Evolutionary conservation across 805 yeast species (phyloP).

Genomic region (Wickerhamomyces chaumierensis): DNA sequence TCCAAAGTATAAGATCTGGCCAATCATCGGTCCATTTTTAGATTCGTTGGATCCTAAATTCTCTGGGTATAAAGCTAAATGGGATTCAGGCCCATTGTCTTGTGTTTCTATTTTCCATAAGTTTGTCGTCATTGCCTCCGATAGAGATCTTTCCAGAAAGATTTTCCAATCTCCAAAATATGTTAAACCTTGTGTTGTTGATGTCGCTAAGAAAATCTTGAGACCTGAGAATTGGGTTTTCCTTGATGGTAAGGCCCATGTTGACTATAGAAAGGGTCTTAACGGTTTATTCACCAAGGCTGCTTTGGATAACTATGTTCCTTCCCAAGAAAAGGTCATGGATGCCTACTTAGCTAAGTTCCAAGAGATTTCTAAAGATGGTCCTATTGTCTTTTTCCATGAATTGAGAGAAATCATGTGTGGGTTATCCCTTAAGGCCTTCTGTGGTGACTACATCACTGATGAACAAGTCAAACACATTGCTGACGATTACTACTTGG

Average conservation of each 20-base stretch:
- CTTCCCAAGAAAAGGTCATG: conserved; percentile 75
- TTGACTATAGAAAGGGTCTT: conserved; percentile 82
- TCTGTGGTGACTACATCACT: conserved; percentile 91
- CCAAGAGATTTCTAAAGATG: conserved; percentile 43
- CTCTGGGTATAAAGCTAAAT: conserved; percentile 83
- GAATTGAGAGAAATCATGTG: conserved; percentile 94
- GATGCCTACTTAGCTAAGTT: conserved; percentile 69
- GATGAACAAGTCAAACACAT: conserved; percentile 80
- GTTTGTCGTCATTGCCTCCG: conserved; percentile 88
- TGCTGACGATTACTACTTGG: conserved; percentile 85
- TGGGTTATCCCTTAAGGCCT: conserved; percentile 84
- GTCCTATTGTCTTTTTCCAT: conserved; percentile 73
- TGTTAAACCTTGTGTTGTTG: conserved; percentile 97
- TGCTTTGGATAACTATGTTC: conserved; percentile 78
- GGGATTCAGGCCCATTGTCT: conserved; percentile 89
- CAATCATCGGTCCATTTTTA: conserved; percentile 91
- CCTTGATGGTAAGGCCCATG: conserved; percentile 89
- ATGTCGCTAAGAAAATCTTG: conserved; percentile 86
- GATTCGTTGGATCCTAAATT: conserved; percentile 93
- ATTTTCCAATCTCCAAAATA: conserved; percentile 73
- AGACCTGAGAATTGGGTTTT: conserved; percentile 98
- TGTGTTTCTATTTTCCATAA: conserved; percentile 98
- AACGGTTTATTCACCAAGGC: conserved; percentile 80
- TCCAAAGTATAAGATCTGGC: conserved; percentile 81
- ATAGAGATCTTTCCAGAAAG: conserved; percentile 81